Conservation (phyloP, 139 green algal genomes). For the Coelastrella sp. region DNA sequence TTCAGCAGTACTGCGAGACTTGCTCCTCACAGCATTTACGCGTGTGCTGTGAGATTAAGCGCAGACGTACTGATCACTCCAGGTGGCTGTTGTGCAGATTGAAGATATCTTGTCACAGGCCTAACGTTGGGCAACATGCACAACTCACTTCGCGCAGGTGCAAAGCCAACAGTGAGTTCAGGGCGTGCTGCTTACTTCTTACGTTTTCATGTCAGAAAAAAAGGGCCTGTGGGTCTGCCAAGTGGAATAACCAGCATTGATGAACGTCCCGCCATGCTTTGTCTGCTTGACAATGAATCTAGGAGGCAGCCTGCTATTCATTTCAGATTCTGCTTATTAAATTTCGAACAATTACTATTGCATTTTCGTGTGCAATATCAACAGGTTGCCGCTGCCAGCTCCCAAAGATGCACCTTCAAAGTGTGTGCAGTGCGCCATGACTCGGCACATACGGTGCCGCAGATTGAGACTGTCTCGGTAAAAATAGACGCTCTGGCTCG, state of each 20-base stretch:
- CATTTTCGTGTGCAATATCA: background rate
- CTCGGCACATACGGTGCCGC: background rate
- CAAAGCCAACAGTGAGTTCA: background rate
- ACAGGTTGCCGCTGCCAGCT: background rate
- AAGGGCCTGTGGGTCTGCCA: too few relatives aligned
- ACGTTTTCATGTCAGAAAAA: too few relatives aligned
- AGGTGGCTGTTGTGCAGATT: background rate
- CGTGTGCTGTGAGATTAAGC: background rate
- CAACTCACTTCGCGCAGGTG: slow-evolving; percentile 5
- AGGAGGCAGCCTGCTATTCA: too few relatives aligned
- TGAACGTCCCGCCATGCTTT: too few relatives aligned
- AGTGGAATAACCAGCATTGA: too few relatives aligned
- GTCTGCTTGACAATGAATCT: too few relatives aligned
- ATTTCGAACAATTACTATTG: too few relatives aligned
- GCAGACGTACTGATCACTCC: background rate
- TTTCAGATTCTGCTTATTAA: too few relatives aligned
- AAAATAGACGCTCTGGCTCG: background rate
- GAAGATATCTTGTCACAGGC: background rate
- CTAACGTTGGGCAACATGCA: background rate
- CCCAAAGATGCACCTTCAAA: background rate
- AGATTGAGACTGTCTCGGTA: background rate
- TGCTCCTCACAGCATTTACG: background rate
- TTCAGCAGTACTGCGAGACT: background rate
- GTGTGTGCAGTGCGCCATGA: slow-evolving; percentile 20
- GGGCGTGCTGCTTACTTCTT: too few relatives aligned